Conservation (phyloP, 2,329 filamentous ascomycete species). For the Fusarium lateritium region DNA sequence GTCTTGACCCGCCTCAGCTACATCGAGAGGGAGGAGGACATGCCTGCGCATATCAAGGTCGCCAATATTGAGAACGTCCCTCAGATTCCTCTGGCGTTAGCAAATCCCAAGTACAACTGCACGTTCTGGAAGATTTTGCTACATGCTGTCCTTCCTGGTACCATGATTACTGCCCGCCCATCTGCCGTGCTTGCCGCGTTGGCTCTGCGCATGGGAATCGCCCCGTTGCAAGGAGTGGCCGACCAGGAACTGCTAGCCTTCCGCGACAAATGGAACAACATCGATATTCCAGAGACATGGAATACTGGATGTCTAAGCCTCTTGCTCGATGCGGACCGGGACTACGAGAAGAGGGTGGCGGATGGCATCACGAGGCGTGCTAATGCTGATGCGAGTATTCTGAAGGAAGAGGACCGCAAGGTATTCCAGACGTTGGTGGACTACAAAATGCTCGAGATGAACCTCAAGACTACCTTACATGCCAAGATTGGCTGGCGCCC, state of each 20-base stretch:
- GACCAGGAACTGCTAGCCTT: slow-evolving; percentile 59
- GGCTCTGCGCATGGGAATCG: slow-evolving; percentile 63
- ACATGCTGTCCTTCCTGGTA: slow-evolving; percentile 64
- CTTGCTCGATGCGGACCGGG: slow-evolving; percentile 63
- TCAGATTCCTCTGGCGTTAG: slow-evolving; percentile 61
- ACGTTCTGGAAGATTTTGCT: slow-evolving; percentile 65
- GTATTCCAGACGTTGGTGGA: slow-evolving; percentile 62
- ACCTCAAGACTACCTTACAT: slow-evolving; percentile 61
- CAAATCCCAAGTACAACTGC: slow-evolving; percentile 51
- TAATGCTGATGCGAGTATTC: slow-evolving; percentile 43
- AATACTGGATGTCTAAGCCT: slow-evolving; percentile 61
- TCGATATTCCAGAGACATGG: slow-evolving; percentile 66
- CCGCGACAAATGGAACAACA: slow-evolving; percentile 62
- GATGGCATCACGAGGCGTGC: slow-evolving; percentile 38
- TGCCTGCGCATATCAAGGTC: slow-evolving; percentile 60
- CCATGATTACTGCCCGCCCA: slow-evolving; percentile 60
- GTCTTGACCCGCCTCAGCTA: slow-evolving; percentile 64
- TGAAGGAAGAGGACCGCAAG: slow-evolving; percentile 55
- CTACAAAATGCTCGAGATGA: slow-evolving; percentile 63
- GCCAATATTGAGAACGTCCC: slow-evolving; percentile 54
- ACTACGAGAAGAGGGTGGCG: slow-evolving; percentile 51
- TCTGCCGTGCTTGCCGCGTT: slow-evolving; percentile 64
- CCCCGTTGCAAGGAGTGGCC: slow-evolving; percentile 57
- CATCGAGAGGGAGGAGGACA: slow-evolving; percentile 55
- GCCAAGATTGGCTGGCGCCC: slow-evolving; percentile 63